Percentiles rank a stretch among this genome's conserved stretches.
Evolutionary conservation across 1,284 basidiomycete genomes (phyloP).

Genomic region (Porogramme epimiltina): DNA sequence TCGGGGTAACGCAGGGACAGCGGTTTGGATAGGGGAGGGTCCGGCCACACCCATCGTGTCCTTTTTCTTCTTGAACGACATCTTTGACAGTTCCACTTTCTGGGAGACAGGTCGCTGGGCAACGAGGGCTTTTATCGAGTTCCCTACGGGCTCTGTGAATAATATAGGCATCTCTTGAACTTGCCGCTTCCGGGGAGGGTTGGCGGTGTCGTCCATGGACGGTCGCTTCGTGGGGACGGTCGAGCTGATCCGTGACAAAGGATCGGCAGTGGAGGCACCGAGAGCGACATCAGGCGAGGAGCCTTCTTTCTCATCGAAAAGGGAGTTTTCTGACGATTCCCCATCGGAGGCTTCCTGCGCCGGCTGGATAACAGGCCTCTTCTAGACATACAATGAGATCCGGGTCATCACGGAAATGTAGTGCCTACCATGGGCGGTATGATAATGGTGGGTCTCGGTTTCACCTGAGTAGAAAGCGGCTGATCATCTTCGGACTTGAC

Average conservation of each 20-base stretch:
- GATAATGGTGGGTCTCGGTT: neutral
- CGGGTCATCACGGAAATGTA: too few species aligned
- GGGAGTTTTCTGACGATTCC: neutral
- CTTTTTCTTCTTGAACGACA: slow-evolving; percentile 27
- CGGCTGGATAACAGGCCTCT: too few species aligned
- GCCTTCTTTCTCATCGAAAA: slow-evolving; percentile 12
- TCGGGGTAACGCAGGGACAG: slow-evolving; percentile 8
- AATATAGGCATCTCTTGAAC: slow-evolving; percentile 24
- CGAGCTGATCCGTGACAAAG: neutral
- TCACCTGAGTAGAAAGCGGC: slow-evolving; percentile 6
- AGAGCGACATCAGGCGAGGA: slow-evolving; percentile 24
- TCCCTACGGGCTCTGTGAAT: slow-evolving; percentile 17
- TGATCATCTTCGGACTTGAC: slow-evolving; percentile 11
- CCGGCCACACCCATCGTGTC: neutral
- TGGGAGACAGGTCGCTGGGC: slow-evolving; percentile 15
- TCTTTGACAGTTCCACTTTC: slow-evolving; percentile 9
- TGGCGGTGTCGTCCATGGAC: slow-evolving; percentile 2
- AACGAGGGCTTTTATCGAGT: slow-evolving; percentile 26
- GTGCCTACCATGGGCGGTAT: neutral
- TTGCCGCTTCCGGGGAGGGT: slow-evolving; percentile 18
- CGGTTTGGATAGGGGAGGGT: slow-evolving; percentile 8
- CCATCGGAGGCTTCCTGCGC: neutral
- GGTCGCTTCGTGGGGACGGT: slow-evolving; percentile 17
- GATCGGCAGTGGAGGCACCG: neutral
- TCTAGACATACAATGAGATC: too few species aligned